These are phyloP conservation scores for Takashimella koratensis DNA, from an alignment of 1,284 basidiomycete genomes.

Conservation along the genomic window DNA sequence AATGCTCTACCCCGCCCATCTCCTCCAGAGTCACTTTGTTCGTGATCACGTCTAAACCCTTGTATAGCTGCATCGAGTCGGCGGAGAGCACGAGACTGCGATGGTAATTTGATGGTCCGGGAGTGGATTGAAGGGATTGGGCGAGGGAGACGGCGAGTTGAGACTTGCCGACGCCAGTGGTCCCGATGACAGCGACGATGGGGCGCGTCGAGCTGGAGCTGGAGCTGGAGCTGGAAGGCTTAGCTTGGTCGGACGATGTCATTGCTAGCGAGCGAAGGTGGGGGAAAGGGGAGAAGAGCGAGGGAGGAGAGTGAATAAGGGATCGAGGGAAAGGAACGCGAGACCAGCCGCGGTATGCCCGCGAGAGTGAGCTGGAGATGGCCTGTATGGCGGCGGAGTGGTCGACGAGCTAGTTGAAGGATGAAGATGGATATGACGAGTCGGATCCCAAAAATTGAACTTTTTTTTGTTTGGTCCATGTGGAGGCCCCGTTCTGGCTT, in stretches of 20 bases:
- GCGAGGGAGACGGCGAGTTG: conserved; percentile 87
- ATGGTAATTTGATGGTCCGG: neutral
- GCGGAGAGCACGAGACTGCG: conserved; percentile 69
- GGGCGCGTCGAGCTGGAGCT: conserved; percentile 25
- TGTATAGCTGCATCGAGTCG: conserved; percentile 97
- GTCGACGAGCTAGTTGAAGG: too few species aligned
- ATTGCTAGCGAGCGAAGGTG: neutral
- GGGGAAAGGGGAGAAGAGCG: neutral
- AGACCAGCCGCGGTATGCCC: neutral
- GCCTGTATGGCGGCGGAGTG: neutral
- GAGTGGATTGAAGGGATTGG: conserved; percentile 44
- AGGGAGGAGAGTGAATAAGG: too few species aligned
- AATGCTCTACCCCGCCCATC: conserved; percentile 76
- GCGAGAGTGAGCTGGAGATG: neutral
- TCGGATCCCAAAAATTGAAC: too few species aligned
- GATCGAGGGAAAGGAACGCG: too few species aligned
- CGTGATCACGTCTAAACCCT: conserved; percentile 89
- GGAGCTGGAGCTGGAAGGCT: conserved; percentile 52
- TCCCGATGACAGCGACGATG: conserved; percentile 76
- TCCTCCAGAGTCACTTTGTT: conserved; percentile 84
- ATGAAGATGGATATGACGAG: too few species aligned
- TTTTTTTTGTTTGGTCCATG: too few species aligned
- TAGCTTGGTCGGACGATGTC: too few species aligned
- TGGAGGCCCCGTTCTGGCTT: too few species aligned
- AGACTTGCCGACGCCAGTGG: conserved; percentile 96